A percentile compares a stretch with the other conserved stretches of the same genome.
Conservation (phyloP, 148 eudicot genomes). For the Camellia granthamiana region DNA sequence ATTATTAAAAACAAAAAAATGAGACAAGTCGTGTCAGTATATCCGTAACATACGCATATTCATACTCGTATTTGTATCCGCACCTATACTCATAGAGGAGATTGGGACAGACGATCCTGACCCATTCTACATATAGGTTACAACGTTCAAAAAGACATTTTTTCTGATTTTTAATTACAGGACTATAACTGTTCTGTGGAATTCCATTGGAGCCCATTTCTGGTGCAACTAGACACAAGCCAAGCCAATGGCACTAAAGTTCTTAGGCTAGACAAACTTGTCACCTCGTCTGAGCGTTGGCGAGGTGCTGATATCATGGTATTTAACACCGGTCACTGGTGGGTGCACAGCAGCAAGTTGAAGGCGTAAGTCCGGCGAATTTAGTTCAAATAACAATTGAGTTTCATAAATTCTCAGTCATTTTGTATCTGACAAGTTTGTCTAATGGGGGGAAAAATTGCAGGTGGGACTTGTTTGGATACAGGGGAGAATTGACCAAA, state of each 20-base stretch:
- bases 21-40: too few species aligned
- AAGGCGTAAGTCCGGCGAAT: slow-evolving; percentile 30
- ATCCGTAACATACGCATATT: too few species aligned
- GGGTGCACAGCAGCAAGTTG: slow-evolving; percentile 39
- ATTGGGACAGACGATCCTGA: neutral
- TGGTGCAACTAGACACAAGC: slow-evolving; percentile 29
- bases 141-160: neutral
- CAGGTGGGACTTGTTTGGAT: slow-evolving; percentile 53
- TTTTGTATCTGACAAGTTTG: neutral
- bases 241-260: slow-evolving; percentile 32
- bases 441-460: neutral
- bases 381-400: neutral
- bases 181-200: slow-evolving; percentile 53
- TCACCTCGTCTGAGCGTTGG: slow-evolving; percentile 30
- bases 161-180: slow-evolving; percentile 17
- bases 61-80: too few species aligned
- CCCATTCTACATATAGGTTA: neutral
- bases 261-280: slow-evolving; percentile 39
- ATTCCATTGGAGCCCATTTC: slow-evolving; percentile 60
- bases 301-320: slow-evolving; percentile 56
- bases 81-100: too few species aligned
- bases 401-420: neutral
- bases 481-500: slow-evolving; percentile 22
- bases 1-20: too few species aligned
- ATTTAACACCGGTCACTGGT: slow-evolving; percentile 66